Percentiles rank a stretch among this genome's conserved stretches.
These are phyloP conservation scores for Sphaerulina vaccinii DNA, from an alignment of 2,329 filamentous ascomycete species.

Conservation along the genomic window DNA sequence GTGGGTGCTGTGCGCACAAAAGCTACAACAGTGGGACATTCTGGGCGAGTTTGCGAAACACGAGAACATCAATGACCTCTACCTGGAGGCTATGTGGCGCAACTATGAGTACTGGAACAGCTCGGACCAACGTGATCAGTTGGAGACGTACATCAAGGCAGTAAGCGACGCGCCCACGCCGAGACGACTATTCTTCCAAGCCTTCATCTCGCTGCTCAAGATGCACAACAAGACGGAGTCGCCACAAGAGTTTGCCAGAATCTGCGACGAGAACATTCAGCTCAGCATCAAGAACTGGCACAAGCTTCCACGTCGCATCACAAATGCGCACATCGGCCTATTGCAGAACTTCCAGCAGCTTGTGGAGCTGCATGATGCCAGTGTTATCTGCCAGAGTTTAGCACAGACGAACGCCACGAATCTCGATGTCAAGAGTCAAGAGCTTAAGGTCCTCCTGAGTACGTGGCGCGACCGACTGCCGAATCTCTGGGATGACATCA, in stretches of 20 bases:
- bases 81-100: constrained; percentile 93
- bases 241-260: constrained; percentile 75
- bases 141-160: constrained; percentile 92
- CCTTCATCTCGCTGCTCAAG: constrained; percentile 95
- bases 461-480: constrained; percentile 95
- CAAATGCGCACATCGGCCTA: constrained; percentile 90
- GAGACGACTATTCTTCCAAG: constrained; percentile 92
- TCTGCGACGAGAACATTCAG: constrained; percentile 96
- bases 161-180: constrained; percentile 97
- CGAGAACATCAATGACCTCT: constrained; percentile 95
- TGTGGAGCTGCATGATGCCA: constrained; percentile 95
- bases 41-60: constrained; percentile 97
- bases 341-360: constrained; percentile 97
- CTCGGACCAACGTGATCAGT: constrained; percentile 78
- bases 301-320: constrained; percentile 89
- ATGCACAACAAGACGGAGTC: constrained; percentile 86
- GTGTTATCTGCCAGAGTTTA: constrained; percentile 90
- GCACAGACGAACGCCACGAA: constrained; percentile 80
- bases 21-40: constrained; percentile 98
- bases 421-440: constrained; percentile 89
- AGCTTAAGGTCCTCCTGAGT: constrained; percentile 88
- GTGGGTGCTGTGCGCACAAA: constrained; percentile 96
- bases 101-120: constrained; percentile 94
- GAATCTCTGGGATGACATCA: constrained; percentile 99
- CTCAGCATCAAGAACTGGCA: constrained; percentile 98